Evolutionary conservation across 352 stramenopile genomes (phyloP).

Genomic region (Phytophthora idaei): DNA sequence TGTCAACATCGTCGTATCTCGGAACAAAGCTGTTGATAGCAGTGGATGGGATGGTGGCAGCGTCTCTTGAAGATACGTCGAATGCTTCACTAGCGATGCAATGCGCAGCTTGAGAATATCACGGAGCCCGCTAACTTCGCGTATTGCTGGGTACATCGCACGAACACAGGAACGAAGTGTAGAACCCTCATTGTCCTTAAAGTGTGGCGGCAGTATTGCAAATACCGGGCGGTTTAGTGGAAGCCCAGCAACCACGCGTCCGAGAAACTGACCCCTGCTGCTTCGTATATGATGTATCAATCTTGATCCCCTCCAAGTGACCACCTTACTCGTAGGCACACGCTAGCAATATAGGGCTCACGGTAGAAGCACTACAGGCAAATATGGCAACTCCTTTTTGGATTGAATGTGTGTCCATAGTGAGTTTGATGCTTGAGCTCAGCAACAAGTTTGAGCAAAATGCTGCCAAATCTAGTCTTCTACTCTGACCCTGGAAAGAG

Average conservation of each 20-base stretch:
- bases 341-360: not conserved
- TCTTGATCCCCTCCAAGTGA: not conserved
- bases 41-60: slow-evolving; percentile 9
- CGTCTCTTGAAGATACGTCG: not conserved
- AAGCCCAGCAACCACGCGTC: not conserved
- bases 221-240: not conserved
- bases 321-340: not conserved
- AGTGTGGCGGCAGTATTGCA: not conserved
- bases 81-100: slow-evolving; percentile 6
- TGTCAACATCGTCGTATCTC: not conserved
- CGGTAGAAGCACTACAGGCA: not conserved
- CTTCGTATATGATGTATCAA: not conserved
- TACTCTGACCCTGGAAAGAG: slow-evolving; percentile 11
- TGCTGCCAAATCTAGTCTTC: not conserved
- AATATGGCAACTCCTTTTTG: not conserved
- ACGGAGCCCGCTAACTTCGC: not conserved
- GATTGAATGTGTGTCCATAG: not conserved
- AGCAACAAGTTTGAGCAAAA: not conserved
- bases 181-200: not conserved
- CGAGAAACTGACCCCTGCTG: not conserved
- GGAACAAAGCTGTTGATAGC: slow-evolving; percentile 7
- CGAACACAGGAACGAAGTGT: not conserved
- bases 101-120: slow-evolving; percentile 12
- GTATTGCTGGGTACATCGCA: not conserved
- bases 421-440: not conserved